Conservation (phyloP, 208 protist genomes). For the Crithidia bombi region DNA sequence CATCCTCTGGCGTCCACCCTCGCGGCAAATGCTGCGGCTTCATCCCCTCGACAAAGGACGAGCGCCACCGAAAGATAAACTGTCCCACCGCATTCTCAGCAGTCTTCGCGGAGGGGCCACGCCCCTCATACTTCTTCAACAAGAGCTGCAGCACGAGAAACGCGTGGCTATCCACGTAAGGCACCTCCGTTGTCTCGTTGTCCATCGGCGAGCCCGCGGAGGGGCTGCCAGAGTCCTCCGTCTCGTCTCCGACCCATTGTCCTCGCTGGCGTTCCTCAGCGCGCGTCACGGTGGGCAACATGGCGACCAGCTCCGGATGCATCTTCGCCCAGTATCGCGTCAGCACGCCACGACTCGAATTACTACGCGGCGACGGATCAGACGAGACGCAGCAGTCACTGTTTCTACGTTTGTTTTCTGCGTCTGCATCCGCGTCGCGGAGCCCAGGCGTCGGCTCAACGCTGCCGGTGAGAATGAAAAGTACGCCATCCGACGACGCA, state of each 20-base stretch:
- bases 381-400: not conserved
- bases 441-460: not conserved
- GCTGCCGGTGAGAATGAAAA: conserved; percentile 45
- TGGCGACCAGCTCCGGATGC: conserved; percentile 34
- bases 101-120: conserved; percentile 14
- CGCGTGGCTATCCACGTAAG: conserved; percentile 58
- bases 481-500: conserved; percentile 27
- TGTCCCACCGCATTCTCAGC: conserved; percentile 55
- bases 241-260: not conserved
- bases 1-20: conserved; percentile 62
- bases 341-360: conserved; percentile 40
- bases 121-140: conserved; percentile 47
- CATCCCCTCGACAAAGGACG: conserved; percentile 43
- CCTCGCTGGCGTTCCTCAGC: conserved; percentile 29
- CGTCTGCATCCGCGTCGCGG: not conserved
- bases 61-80: conserved; percentile 72
- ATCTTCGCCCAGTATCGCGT: conserved; percentile 44
- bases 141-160: conserved; percentile 53
- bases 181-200: conserved; percentile 5
- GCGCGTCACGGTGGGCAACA: conserved; percentile 42
- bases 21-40: conserved; percentile 49
- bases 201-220: not conserved
- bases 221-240: conserved; percentile 3
- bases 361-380: not conserved
- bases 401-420: not conserved